Conservation (phyloP, 768 basidiomycete genomes). For the Lepiota venenata region DNA sequence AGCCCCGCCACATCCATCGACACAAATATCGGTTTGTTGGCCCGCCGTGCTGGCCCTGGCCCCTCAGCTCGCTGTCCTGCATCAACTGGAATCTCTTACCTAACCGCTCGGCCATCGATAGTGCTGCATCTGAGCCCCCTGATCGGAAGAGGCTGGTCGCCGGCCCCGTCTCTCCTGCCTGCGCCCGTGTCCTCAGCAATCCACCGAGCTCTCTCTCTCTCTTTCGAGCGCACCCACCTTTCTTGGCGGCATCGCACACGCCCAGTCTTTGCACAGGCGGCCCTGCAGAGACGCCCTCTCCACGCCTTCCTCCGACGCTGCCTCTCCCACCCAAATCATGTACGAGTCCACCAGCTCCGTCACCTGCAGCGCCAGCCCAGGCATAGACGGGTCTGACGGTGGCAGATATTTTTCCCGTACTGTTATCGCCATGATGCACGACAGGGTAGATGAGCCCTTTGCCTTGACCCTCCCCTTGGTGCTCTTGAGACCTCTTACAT, state of each 20-base stretch:
- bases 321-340: slow-evolving; percentile 81
- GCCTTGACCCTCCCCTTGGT: not conserved
- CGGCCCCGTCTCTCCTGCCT: slow-evolving; percentile 36
- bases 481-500: slow-evolving; percentile 6
- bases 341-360: slow-evolving; percentile 68
- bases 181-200: slow-evolving; percentile 6
- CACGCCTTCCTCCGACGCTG: slow-evolving; percentile 44
- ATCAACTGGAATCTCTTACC: slow-evolving; percentile 43
- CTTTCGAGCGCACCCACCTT: slow-evolving; percentile 25
- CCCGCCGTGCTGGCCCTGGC: slow-evolving; percentile 50
- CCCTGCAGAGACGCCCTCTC: slow-evolving; percentile 51
- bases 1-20: slow-evolving; percentile 59
- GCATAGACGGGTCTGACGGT: slow-evolving; percentile 46
- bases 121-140: slow-evolving; percentile 56
- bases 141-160: slow-evolving; percentile 67
- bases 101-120: slow-evolving; percentile 76
- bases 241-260: slow-evolving; percentile 71
- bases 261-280: slow-evolving; percentile 71
- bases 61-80: slow-evolving; percentile 10
- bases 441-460: not conserved
- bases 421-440: slow-evolving; percentile 26
- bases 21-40: slow-evolving; percentile 67
- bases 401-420: slow-evolving; percentile 48
- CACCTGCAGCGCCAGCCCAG: slow-evolving; percentile 62
- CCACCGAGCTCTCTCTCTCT: slow-evolving; percentile 7